These are phyloP conservation scores for Otatea glauca DNA, from an alignment of 176 grass and related monocot species.

Conservation along the genomic window DNA sequence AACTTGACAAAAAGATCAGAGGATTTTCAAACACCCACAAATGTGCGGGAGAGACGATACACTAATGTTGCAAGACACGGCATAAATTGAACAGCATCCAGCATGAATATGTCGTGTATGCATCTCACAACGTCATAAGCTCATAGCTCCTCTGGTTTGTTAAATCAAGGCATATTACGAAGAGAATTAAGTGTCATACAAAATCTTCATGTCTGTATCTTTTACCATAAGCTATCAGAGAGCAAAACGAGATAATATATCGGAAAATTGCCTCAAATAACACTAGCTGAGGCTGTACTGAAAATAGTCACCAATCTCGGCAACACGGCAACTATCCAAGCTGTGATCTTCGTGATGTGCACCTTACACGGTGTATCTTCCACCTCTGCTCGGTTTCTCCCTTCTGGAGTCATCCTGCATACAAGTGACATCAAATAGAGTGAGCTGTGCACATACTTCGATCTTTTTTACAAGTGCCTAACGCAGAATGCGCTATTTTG, in stretches of 20 bases:
- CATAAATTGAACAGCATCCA: background rate
- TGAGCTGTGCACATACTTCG: constrained; percentile 1
- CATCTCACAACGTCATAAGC: background rate
- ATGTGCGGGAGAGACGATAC: background rate
- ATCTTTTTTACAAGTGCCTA: background rate
- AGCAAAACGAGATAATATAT: constrained; percentile 38
- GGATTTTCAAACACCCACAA: background rate
- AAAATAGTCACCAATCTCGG: background rate
- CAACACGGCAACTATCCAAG: background rate
- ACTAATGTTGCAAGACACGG: background rate
- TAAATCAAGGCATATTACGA: constrained; percentile 20
- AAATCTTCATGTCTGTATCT: constrained; percentile 38
- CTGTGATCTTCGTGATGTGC: background rate
- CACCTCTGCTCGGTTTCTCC: constrained; percentile 90
- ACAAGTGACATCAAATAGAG: constrained; percentile 14
- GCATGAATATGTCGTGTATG: background rate
- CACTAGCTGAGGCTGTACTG: constrained; percentile 26
- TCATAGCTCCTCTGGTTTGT: background rate
- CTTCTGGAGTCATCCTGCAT: constrained; percentile 82
- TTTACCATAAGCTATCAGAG: constrained; percentile 43
- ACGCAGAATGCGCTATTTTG: background rate
- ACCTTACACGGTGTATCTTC: constrained; percentile 80
- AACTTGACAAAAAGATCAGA: background rate
- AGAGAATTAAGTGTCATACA: constrained; percentile 39
- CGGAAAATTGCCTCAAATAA: constrained; percentile 39